Evolutionary conservation across 2,329 filamentous ascomycete genomes (phyloP), one percentile per base, ranked within the genome.

Genomic region (Paecilomyces niveus): DNA sequence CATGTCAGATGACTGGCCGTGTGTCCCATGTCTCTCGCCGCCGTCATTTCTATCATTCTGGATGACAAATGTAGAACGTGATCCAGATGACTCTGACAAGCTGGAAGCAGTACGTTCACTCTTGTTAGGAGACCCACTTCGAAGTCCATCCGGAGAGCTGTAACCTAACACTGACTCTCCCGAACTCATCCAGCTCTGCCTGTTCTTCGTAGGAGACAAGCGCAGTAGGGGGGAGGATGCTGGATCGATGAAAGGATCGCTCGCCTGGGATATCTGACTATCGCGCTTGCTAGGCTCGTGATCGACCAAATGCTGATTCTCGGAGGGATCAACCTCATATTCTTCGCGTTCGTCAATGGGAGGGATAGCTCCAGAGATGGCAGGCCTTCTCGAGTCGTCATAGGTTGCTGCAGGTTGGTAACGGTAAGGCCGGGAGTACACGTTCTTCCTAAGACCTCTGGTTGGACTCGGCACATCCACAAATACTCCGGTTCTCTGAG

Each of bases 291-390:
- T 55, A 11, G 33, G 26, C 7, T 56, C 57, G n/a, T 4, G 66
- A 65, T 45, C 15, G 50, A 35, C 22, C 31, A 35, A 7, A 67
- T 63, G 18, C 55, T 61, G 55, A 10, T 35, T 39, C 26, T 59
- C 60, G 54, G 58, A 58, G 54, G 53, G 26, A 26, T 61, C 54
- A 1, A 76, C 76, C 58, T 84, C 82, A 55, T 85, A 82, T 61
- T 86, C 85, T 59, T 87, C 85, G 11, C 80, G 73, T 66, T 85
- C 83, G 39, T 85, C 84, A 53, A 88, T 88, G 0, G 84, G 83
- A 66, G 86, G 84, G 26, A 87, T 87, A 24, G 78, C 74, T 2
- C 80, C 80, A 32, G 81, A 79, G 7, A 78, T 78, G 18, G 80
- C 77, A 58, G 74, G 79, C 32, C 78, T 71, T 55, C 81, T 75